These are phyloP conservation scores for Nigrospora osmanthi DNA, from an alignment of 2,329 filamentous ascomycete genomes.

Conservation along the genomic window DNA sequence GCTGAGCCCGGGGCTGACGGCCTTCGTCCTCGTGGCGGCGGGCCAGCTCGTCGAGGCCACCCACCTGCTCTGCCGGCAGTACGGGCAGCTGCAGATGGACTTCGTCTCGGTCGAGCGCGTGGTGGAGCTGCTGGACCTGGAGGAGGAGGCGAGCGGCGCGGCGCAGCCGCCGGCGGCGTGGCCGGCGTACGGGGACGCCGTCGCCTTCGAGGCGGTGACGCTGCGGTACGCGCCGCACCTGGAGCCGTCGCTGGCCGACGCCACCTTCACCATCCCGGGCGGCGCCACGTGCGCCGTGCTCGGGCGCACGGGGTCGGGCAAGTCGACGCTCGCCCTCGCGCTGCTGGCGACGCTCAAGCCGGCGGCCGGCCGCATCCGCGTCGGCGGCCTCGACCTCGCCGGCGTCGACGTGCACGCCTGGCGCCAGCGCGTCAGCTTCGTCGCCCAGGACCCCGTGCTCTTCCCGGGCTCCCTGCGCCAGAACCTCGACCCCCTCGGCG, in stretches of 20 bases:
- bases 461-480: conserved; percentile 51
- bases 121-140: conserved; percentile 71
- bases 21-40: conserved; percentile 73
- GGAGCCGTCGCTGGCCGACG: conserved; percentile 60
- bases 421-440: conserved; percentile 51
- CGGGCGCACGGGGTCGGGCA: conserved; percentile 79
- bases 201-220: conserved; percentile 69
- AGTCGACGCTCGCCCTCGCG: conserved; percentile 64
- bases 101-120: conserved; percentile 87
- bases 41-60: conserved; percentile 62
- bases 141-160: conserved; percentile 63
- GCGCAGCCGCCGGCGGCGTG: conserved; percentile 66
- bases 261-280: conserved; percentile 66
- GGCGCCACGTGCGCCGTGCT: conserved; percentile 59
- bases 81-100: conserved; percentile 83
- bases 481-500: conserved; percentile 61
- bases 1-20: conserved; percentile 71
- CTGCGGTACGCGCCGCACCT: conserved; percentile 74
- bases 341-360: conserved; percentile 49
- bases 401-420: conserved; percentile 46
- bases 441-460: conserved; percentile 56
- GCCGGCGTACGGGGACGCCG: conserved; percentile 65
- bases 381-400: conserved; percentile 46
- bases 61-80: conserved; percentile 67
- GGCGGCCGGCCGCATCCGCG: conserved; percentile 38